Evolutionary conservation across 495 filamentous ascomycete genomes (phyloP).

Genomic region (Lasiosphaeria ovina): DNA sequence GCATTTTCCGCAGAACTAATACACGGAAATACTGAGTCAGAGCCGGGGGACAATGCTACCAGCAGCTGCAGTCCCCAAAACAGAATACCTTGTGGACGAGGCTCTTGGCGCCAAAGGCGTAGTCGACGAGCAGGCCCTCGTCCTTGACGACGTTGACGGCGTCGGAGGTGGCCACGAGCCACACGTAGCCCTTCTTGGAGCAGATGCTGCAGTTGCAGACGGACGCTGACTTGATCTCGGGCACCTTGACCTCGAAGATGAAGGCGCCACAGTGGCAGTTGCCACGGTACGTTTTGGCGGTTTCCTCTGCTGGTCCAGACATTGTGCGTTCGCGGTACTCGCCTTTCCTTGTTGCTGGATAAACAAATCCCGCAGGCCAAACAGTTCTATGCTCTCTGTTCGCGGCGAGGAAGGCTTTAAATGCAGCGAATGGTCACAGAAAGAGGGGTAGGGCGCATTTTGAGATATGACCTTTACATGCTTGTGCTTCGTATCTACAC

Average conservation of each 20-base stretch:
- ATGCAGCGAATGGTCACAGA: no score
- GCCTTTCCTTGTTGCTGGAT: no score
- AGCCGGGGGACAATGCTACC: not conserved
- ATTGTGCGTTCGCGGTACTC: slow-evolving; percentile 7
- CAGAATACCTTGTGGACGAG: slow-evolving; percentile 33
- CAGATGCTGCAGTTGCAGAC: slow-evolving; percentile 57
- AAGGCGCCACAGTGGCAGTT: slow-evolving; percentile 56
- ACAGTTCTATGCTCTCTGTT: no score
- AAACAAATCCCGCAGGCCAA: no score
- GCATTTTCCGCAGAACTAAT: slow-evolving; percentile 45
- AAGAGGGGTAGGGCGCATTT: no score
- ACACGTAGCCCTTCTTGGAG: slow-evolving; percentile 43
- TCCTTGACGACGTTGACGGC: slow-evolving; percentile 42
- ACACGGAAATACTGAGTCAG: not conserved
- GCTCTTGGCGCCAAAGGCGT: slow-evolving; percentile 32
- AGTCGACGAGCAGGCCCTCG: slow-evolving; percentile 32
- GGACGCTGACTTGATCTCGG: slow-evolving; percentile 37
- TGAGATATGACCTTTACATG: no score
- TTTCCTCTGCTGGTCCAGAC: slow-evolving; percentile 18
- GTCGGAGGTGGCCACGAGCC: slow-evolving; percentile 29
- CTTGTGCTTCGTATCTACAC: no score
- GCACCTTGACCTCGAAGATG: slow-evolving; percentile 44
- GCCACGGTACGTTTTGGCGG: slow-evolving; percentile 50
- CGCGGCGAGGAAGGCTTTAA: no score
- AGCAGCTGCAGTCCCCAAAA: not conserved